Percentiles rank a stretch among this genome's conserved stretches.
phyloP scores from a whole-genome alignment of 2,329 filamentous ascomycete genomes.

The Rutstroemia sydowiana region DNA sequence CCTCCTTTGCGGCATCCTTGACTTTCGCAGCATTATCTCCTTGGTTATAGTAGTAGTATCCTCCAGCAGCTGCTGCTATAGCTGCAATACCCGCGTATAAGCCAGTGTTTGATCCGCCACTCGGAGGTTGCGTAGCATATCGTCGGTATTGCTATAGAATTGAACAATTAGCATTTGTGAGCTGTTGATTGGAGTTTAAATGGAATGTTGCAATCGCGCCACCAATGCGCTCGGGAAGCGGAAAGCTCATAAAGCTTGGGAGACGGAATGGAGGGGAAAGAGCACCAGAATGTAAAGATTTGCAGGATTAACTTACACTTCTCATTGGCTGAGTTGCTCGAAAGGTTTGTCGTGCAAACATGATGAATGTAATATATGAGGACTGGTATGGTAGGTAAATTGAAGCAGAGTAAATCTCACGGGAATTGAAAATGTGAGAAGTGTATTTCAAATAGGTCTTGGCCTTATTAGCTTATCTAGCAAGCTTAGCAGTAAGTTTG shows the following conservation, averaged over 20 bases:
- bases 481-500: too few relatives aligned
- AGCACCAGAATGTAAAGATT: background rate
- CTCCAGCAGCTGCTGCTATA: slow-evolving; percentile 43
- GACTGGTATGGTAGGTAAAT: background rate
- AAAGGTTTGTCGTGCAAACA: slow-evolving; percentile 62
- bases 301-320: slow-evolving; percentile 44
- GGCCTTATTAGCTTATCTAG: too few relatives aligned
- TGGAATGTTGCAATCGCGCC: background rate
- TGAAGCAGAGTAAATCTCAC: background rate
- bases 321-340: slow-evolving; percentile 58
- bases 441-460: background rate
- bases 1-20: slow-evolving; percentile 47
- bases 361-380: slow-evolving; percentile 28
- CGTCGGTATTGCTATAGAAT: slow-evolving; percentile 50
- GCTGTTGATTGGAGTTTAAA: slow-evolving; percentile 5
- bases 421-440: background rate
- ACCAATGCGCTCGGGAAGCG: background rate
- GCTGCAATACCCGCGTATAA: slow-evolving; percentile 55
- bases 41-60: slow-evolving; percentile 44
- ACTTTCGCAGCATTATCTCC: slow-evolving; percentile 45
- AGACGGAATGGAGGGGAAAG: background rate
- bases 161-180: slow-evolving; percentile 4
- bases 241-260: background rate
- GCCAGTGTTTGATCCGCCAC: slow-evolving; percentile 45
- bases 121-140: slow-evolving; percentile 60